Percentiles rank a stretch among this genome's conserved stretches.
phyloP scores from a whole-genome alignment of 2,329 filamentous ascomycete genomes.

The Pseudopithomyces chartarum region DNA sequence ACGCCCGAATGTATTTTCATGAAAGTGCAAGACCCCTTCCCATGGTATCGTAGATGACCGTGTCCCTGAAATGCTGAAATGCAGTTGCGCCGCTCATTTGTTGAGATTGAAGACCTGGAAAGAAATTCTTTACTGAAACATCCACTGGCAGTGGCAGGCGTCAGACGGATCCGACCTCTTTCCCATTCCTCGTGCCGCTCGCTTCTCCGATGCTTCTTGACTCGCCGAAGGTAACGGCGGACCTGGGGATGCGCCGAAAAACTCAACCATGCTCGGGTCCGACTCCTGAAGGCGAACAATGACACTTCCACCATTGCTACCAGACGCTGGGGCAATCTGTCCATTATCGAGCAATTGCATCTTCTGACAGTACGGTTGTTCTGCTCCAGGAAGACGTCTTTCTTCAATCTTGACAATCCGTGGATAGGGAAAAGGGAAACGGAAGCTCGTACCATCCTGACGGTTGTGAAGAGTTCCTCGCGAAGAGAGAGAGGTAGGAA shows the following conservation, averaged over 20 bases:
- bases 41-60: slow-evolving; percentile 10
- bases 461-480: background rate
- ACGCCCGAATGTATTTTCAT: slow-evolving; percentile 3
- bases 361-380: slow-evolving; percentile 66
- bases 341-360: slow-evolving; percentile 64
- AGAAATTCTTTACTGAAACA: slow-evolving; percentile 36
- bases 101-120: slow-evolving; percentile 2
- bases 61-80: slow-evolving; percentile 9
- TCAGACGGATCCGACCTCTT: slow-evolving; percentile 35
- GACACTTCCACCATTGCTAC: slow-evolving; percentile 42
- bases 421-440: slow-evolving; percentile 48
- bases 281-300: slow-evolving; percentile 48
- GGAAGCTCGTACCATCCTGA: slow-evolving; percentile 2
- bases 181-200: slow-evolving; percentile 12
- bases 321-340: slow-evolving; percentile 43
- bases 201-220: slow-evolving; percentile 14
- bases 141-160: slow-evolving; percentile 47
- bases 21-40: background rate
- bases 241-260: slow-evolving; percentile 13
- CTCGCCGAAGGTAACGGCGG: slow-evolving; percentile 14
- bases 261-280: slow-evolving; percentile 43
- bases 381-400: slow-evolving; percentile 57
- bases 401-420: slow-evolving; percentile 70
- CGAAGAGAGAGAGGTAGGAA: slow-evolving; percentile 4
- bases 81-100: slow-evolving; percentile 8